Conservation (phyloP, 208 protist genomes). For the Acanthamoeba quina region DNA sequence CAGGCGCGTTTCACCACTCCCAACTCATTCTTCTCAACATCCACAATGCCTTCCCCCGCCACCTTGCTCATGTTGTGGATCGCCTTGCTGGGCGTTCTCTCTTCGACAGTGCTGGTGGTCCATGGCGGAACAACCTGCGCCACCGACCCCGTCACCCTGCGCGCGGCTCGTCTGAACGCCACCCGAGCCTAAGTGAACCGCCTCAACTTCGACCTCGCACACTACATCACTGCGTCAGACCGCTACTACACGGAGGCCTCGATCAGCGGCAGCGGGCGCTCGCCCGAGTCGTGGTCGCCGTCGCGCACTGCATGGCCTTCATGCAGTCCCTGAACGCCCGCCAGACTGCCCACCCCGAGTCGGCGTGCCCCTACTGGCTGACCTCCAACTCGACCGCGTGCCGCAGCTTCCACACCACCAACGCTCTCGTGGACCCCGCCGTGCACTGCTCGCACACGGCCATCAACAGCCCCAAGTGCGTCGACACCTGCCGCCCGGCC, state of each 20-base stretch:
- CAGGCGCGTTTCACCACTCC: too few relatives aligned
- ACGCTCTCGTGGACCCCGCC: not conserved
- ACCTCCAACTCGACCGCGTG: conserved; percentile 27
- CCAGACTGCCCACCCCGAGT: not conserved
- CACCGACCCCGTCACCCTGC: not conserved
- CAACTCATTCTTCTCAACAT: too few relatives aligned
- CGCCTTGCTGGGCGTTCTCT: too few relatives aligned
- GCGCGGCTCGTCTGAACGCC: not conserved
- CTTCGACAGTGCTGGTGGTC: too few relatives aligned
- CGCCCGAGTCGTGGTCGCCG: too few relatives aligned
- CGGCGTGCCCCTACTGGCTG: not conserved
- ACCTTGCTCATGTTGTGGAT: too few relatives aligned
- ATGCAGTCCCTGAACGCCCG: not conserved
- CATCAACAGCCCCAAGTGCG: not conserved
- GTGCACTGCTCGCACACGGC: conserved; percentile 18
- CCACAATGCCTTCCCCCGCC: too few relatives aligned
- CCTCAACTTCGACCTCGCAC: not conserved
- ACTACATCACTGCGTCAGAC: not conserved
- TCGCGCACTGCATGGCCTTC: not conserved
- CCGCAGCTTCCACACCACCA: conserved; percentile 23
- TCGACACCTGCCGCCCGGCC: not conserved
- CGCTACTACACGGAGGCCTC: not conserved
- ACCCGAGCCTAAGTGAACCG: not conserved
- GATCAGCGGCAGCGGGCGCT: too few relatives aligned
- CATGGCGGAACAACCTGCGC: too few relatives aligned